Conservation (phyloP, 371 early-diverging fungal species). For the Polyrhizophydium stewartii region DNA sequence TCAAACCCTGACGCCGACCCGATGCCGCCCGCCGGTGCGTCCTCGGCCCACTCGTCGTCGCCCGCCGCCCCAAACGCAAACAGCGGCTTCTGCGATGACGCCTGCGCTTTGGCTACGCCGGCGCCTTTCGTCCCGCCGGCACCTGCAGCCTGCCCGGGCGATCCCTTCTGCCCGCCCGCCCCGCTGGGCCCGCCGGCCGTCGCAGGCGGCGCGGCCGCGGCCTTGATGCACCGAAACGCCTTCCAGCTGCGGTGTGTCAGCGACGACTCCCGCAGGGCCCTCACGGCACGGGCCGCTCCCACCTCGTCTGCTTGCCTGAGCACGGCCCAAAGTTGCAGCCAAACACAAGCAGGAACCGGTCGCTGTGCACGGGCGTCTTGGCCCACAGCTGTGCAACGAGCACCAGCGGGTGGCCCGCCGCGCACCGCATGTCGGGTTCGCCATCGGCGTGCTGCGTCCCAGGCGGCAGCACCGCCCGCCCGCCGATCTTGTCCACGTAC, state of each 20-base stretch:
- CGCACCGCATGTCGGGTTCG: background rate
- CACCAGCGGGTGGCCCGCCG: background rate
- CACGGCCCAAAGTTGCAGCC: background rate
- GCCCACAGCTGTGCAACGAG: background rate
- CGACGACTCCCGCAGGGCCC: background rate
- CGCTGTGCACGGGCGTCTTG: background rate
- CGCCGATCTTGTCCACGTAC: slow-evolving; percentile 33
- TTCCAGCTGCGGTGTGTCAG: background rate
- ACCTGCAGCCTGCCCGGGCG: no score
- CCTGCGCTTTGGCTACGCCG: no score
- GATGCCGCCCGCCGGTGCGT: no score
- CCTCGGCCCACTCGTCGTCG: no score
- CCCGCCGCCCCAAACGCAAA: no score
- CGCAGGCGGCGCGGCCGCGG: no score
- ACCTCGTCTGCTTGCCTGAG: background rate
- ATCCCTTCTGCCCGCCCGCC: no score
- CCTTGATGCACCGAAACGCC: slow-evolving; percentile 1
- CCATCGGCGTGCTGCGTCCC: background rate
- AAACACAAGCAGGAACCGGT: slow-evolving; percentile 17
- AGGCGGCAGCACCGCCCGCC: slow-evolving; percentile 17
- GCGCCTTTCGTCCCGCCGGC: no score
- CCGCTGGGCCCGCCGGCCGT: no score
- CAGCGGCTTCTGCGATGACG: no score
- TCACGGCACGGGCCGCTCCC: background rate
- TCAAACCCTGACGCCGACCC: no score